Evolutionary conservation across 164 flowering plant genomes (phyloP).

Genomic region (Akebia trifoliata): DNA sequence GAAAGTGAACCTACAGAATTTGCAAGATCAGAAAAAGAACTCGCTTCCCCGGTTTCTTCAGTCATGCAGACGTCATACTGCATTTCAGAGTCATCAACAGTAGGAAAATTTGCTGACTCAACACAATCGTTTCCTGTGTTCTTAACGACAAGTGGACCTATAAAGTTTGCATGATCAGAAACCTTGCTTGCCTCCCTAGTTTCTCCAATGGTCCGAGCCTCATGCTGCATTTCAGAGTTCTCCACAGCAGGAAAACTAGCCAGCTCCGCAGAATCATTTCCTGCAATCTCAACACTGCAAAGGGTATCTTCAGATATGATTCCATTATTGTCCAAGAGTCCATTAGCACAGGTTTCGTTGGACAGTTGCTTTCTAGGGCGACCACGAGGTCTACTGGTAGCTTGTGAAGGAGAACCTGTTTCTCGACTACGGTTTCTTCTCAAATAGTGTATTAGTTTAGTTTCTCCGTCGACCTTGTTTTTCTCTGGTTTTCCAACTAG

Average conservation of each 20-base stretch:
- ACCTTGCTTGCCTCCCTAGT: constrained; percentile 1
- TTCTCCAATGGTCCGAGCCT: constrained; percentile 6
- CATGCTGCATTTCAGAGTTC: constrained; percentile 14
- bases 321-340: constrained; percentile 10
- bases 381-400: constrained; percentile 7
- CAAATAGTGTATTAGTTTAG: constrained; percentile 44
- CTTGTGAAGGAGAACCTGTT: constrained; percentile 15
- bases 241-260: neutral
- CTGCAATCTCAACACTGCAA: constrained; percentile 6
- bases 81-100: constrained; percentile 7
- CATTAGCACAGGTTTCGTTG: constrained; percentile 3
- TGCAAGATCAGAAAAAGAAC: constrained; percentile 16
- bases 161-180: neutral
- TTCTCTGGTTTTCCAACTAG: constrained; percentile 16
- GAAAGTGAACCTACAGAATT: neutral
- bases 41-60: constrained; percentile 5
- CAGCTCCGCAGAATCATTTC: constrained; percentile 9
- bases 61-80: constrained; percentile 8
- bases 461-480: constrained; percentile 19
- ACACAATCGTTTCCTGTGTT: constrained; percentile 7
- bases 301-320: constrained; percentile 7
- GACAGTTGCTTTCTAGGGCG: constrained; percentile 8
- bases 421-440: constrained; percentile 38
- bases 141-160: neutral
- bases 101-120: neutral